Conservation (phyloP, 441 rosid species). For the Syzygium syzygioides region DNA sequence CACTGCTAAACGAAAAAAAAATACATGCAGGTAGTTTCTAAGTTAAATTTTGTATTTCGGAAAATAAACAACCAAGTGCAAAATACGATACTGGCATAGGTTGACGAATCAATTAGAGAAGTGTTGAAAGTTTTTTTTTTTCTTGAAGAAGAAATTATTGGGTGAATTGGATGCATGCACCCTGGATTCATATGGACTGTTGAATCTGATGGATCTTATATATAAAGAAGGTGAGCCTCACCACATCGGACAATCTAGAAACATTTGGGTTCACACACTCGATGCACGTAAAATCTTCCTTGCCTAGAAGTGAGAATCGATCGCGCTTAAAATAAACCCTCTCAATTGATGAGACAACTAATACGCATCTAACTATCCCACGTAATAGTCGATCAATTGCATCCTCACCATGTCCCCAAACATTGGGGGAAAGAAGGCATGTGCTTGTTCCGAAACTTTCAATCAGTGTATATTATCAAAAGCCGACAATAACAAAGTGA, state of each 20-base stretch:
- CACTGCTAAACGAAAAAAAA: neutral
- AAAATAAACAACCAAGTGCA: neutral
- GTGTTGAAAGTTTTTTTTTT: neutral
- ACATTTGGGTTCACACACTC: neutral
- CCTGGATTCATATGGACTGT: accelerated
- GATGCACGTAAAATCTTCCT: neutral
- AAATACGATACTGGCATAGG: neutral
- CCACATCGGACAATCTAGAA: neutral
- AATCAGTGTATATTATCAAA: neutral
- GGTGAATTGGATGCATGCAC: neutral
- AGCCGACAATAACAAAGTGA: neutral
- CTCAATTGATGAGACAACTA: neutral
- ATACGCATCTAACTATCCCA: neutral
- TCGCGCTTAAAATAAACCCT: neutral
- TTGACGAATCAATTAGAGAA: neutral
- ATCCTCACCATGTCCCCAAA: neutral
- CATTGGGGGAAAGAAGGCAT: neutral
- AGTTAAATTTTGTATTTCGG: neutral
- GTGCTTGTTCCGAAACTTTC: neutral
- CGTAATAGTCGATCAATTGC: neutral
- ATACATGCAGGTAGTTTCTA: neutral
- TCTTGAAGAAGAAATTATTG: neutral
- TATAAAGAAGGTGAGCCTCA: neutral
- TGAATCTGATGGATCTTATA: neutral
- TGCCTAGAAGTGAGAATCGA: neutral